Conservation (phyloP, 371 early-diverging fungal species). For the Mortierella polycephala region DNA sequence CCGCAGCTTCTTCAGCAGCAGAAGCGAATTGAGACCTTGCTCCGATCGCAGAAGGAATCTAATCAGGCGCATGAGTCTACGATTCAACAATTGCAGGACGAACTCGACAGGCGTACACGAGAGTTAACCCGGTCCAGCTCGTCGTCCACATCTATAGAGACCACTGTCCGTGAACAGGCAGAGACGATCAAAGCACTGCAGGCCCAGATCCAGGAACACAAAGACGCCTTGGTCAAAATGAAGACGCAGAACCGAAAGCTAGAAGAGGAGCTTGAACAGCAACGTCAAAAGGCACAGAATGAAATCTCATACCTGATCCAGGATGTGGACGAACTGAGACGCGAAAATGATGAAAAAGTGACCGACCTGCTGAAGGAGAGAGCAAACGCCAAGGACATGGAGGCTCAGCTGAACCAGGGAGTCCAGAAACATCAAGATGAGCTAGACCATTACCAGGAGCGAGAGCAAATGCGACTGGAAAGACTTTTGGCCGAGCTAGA, state of each 20-base stretch:
- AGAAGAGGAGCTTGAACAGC: constrained; percentile 32
- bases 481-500: constrained; percentile 16
- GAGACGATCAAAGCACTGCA: constrained; percentile 12
- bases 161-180: constrained; percentile 7
- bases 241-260: constrained; percentile 27
- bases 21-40: constrained; percentile 27
- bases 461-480: constrained; percentile 15
- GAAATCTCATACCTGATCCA: constrained; percentile 33
- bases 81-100: constrained; percentile 30
- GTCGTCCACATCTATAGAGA: constrained; percentile 12
- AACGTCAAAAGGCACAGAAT: constrained; percentile 25
- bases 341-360: constrained; percentile 17
- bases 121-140: constrained; percentile 22
- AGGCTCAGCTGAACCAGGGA: constrained; percentile 13
- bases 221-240: constrained; percentile 23
- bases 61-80: constrained; percentile 24
- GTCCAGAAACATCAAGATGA: constrained; percentile 18
- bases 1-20: constrained; percentile 23
- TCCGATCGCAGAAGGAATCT: constrained; percentile 24
- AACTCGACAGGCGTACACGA: constrained; percentile 12
- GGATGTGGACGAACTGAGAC: constrained; percentile 22
- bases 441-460: constrained; percentile 16
- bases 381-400: constrained; percentile 12
- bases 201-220: constrained; percentile 29
- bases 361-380: constrained; percentile 15